A percentile compares a stretch with the other conserved stretches of the same genome.
Evolutionary conservation across 2,329 filamentous ascomycete species (phyloP).

Genomic region (Stemphylium beticola): DNA sequence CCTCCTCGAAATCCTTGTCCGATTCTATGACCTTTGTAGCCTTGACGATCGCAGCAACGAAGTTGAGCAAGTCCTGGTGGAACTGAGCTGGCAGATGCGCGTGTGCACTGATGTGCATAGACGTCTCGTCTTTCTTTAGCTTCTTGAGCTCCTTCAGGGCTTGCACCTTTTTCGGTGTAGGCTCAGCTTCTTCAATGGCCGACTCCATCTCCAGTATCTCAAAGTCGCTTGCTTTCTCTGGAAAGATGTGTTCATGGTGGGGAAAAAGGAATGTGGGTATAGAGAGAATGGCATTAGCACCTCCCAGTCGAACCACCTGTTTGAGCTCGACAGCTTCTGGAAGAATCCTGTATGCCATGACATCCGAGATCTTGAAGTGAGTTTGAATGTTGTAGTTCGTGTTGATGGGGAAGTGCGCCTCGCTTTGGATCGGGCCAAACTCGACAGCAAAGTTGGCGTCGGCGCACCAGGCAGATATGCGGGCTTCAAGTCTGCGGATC

Average conservation of each 20-base stretch:
- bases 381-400: conserved; percentile 57
- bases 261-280: conserved; percentile 60
- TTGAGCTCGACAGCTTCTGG: conserved; percentile 52
- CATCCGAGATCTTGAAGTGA: conserved; percentile 54
- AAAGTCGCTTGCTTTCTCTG: conserved; percentile 47
- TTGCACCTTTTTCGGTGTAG: conserved; percentile 53
- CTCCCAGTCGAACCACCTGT: conserved; percentile 59
- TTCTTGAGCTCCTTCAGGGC: conserved; percentile 50
- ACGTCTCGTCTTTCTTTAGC: conserved; percentile 55
- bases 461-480: conserved; percentile 58
- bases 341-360: conserved; percentile 58
- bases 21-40: conserved; percentile 63
- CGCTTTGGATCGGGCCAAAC: conserved; percentile 53
- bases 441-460: conserved; percentile 62
- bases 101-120: conserved; percentile 57
- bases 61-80: conserved; percentile 60
- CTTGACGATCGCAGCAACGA: conserved; percentile 62
- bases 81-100: conserved; percentile 58
- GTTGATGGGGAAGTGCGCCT: conserved; percentile 57
- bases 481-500: conserved; percentile 54
- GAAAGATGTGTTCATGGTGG: conserved; percentile 62
- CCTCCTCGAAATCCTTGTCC: conserved; percentile 54
- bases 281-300: conserved; percentile 57
- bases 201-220: conserved; percentile 44
- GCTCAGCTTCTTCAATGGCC: conserved; percentile 52